These are phyloP conservation scores for Cyclotella sp. DNA, from an alignment of 108 stramenopile species.

Conservation along the genomic window DNA sequence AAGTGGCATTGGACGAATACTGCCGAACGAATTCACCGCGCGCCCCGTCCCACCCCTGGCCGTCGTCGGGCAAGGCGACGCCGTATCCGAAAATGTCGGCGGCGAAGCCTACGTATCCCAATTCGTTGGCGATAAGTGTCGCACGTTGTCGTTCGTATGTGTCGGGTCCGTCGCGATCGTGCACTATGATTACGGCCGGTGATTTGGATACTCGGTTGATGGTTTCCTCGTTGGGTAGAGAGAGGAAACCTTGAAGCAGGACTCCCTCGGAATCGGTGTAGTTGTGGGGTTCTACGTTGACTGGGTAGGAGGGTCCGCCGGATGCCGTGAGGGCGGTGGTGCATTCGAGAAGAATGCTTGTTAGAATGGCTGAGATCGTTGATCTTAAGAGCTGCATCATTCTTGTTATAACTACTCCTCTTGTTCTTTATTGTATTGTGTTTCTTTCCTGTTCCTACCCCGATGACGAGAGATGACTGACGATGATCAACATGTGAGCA, in stretches of 20 bases:
- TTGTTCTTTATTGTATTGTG: too few relatives aligned
- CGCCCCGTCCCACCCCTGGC: slow-evolving; percentile 4
- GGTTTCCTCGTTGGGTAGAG: background rate
- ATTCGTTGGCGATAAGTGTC: slow-evolving; percentile 47
- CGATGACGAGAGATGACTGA: too few relatives aligned
- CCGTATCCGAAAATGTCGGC: slow-evolving; percentile 57
- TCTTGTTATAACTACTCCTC: too few relatives aligned
- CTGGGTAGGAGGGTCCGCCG: slow-evolving; percentile 12
- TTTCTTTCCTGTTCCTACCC: too few relatives aligned
- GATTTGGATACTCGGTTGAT: background rate
- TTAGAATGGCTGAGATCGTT: too few relatives aligned
- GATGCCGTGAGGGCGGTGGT: background rate
- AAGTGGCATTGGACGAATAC: slow-evolving; percentile 38
- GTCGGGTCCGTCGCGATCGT: slow-evolving; percentile 16
- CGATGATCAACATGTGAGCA: too few relatives aligned
- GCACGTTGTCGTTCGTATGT: slow-evolving; percentile 56
- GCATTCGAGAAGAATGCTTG: too few relatives aligned
- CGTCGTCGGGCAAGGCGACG: background rate
- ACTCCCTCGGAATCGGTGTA: slow-evolving; percentile 22
- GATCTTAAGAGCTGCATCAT: too few relatives aligned
- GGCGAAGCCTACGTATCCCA: slow-evolving; percentile 51
- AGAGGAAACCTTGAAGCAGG: slow-evolving; percentile 17
- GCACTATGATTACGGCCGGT: slow-evolving; percentile 21
- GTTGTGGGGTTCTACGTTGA: slow-evolving; percentile 16
- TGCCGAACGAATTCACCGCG: slow-evolving; percentile 21